A percentile compares a stretch with the other conserved stretches of the same genome.
Conservation (phyloP, 371 early-diverging fungal genomes). For the Mucor circinelloides region DNA sequence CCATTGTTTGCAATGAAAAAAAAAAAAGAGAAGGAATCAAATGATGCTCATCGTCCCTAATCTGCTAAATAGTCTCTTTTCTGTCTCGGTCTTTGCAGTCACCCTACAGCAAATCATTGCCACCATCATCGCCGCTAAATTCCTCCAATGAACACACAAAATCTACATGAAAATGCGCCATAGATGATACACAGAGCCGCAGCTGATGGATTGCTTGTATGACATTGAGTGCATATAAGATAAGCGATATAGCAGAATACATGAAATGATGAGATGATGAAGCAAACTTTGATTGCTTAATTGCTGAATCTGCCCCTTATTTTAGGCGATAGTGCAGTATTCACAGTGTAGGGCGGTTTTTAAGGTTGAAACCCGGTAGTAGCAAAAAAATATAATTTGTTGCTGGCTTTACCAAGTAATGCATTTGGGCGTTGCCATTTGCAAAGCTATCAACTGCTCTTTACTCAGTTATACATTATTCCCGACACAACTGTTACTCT, state of each 20-base stretch:
- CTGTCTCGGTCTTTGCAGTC: not conserved
- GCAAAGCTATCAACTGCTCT: too few relatives aligned
- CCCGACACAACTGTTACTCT: too few relatives aligned
- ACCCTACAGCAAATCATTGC: not conserved
- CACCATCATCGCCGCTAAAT: not conserved
- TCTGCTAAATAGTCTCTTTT: not conserved
- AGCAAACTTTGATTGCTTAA: too few relatives aligned
- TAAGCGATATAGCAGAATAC: not conserved
- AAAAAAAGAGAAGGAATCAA: not conserved
- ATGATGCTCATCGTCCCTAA: not conserved
- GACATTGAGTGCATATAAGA: not conserved
- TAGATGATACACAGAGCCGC: not conserved
- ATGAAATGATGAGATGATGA: too few relatives aligned
- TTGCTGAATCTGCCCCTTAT: too few relatives aligned
- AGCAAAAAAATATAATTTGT: too few relatives aligned
- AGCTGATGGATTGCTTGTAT: not conserved
- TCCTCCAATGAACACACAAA: not conserved
- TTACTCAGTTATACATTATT: too few relatives aligned
- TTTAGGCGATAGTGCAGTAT: too few relatives aligned
- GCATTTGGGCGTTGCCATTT: too few relatives aligned
- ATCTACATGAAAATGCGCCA: not conserved
- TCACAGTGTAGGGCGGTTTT: too few relatives aligned
- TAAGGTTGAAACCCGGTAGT: too few relatives aligned
- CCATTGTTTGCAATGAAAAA: slow-evolving; percentile 18
- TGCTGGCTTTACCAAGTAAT: too few relatives aligned